Percentiles rank a stretch among this genome's conserved stretches.
Evolutionary conservation across 75 land plant genomes (phyloP).

Genomic region (Chamaecyparis obtusa): DNA sequence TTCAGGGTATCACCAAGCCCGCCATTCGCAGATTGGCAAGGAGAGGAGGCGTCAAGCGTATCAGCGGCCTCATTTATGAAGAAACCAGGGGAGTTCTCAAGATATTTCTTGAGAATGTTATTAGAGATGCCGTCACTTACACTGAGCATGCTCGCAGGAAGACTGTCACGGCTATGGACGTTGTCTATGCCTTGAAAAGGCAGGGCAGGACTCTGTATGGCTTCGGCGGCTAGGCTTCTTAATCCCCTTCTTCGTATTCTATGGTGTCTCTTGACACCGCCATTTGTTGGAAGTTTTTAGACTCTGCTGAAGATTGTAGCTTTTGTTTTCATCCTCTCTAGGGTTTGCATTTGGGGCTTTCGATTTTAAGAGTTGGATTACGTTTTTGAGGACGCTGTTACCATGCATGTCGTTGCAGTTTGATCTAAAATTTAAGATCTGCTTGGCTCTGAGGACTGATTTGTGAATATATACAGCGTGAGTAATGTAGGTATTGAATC

Average conservation of each 20-base stretch:
- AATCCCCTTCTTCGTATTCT: neutral
- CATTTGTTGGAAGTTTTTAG: neutral
- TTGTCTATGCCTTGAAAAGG: conserved; percentile 31
- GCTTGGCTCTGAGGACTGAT: too few relatives aligned
- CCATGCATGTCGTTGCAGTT: too few relatives aligned
- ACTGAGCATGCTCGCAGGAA: conserved; percentile 27
- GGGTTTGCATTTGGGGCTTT: too few relatives aligned
- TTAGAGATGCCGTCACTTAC: conserved; percentile 20
- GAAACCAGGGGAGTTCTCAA: conserved; percentile 11
- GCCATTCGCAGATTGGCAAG: conserved; percentile 27
- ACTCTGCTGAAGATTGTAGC: neutral
- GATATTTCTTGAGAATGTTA: conserved; percentile 21
- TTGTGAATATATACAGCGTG: too few relatives aligned
- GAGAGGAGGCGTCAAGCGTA: conserved; percentile 28
- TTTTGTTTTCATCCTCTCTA: too few relatives aligned
- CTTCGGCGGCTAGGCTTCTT: conserved; percentile 4
- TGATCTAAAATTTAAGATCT: too few relatives aligned
- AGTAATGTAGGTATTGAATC: too few relatives aligned
- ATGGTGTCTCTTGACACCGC: neutral
- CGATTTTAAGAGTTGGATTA: too few relatives aligned
- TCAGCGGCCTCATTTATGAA: conserved; percentile 22
- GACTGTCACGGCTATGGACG: conserved; percentile 30
- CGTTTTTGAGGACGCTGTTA: too few relatives aligned
- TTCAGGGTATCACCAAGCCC: conserved; percentile 11
- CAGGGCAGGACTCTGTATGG: conserved; percentile 22